Conservation (phyloP, 1,284 basidiomycete genomes). For the Abortiporus biennis region DNA sequence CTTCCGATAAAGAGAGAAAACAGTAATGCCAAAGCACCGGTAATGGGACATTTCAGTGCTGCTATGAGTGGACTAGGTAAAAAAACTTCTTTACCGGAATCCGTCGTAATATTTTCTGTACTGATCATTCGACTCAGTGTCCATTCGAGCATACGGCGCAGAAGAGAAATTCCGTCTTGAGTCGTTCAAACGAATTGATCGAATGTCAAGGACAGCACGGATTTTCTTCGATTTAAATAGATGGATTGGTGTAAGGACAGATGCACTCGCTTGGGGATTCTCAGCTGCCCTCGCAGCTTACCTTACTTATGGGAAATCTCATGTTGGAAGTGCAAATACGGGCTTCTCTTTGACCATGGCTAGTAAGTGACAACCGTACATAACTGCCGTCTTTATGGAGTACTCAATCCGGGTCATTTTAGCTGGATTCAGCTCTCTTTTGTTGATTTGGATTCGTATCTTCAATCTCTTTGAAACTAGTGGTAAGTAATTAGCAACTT, state of each 20-base stretch:
- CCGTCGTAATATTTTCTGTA: neutral
- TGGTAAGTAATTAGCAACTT: conserved; percentile 25
- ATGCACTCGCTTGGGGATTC: conserved; percentile 43
- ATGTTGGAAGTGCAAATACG: conserved; percentile 37
- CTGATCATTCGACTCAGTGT: conserved; percentile 29
- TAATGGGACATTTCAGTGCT: conserved; percentile 61
- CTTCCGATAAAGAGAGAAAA: conserved; percentile 6
- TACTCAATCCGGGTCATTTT: conserved; percentile 5
- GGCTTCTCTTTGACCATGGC: conserved; percentile 48
- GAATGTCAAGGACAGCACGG: conserved; percentile 34
- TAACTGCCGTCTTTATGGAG: conserved; percentile 3
- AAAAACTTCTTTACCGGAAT: conserved; percentile 10
- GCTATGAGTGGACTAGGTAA: conserved; percentile 56
- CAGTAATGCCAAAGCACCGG: conserved; percentile 40
- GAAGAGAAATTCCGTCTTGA: conserved; percentile 36
- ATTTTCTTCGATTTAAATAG: conserved; percentile 43
- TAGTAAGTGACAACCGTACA: conserved; percentile 20
- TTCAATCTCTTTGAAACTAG: conserved; percentile 41
- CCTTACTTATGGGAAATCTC: conserved; percentile 33
- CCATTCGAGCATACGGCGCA: conserved; percentile 50
- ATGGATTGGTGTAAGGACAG: conserved; percentile 26
- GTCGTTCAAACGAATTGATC: conserved; percentile 36
- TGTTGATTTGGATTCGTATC: conserved; percentile 46
- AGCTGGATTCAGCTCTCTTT: conserved; percentile 50
- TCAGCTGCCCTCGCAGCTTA: conserved; percentile 46